These are phyloP conservation scores for Selenicereus undatus DNA, from an alignment of 148 eudicot species.

Conservation along the genomic window DNA sequence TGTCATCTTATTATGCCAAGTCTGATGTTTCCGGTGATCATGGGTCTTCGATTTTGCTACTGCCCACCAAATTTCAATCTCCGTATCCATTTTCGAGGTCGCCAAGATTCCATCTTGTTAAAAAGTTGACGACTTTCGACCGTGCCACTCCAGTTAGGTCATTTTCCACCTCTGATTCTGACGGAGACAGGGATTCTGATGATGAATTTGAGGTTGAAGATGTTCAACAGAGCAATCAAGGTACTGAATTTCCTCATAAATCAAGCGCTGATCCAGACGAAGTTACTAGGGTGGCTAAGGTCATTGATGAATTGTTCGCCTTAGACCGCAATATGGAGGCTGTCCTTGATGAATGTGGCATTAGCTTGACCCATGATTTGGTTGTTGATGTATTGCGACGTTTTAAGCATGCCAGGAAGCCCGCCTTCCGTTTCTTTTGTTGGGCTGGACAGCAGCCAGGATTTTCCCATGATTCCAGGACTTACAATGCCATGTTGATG, in stretches of 20 bases:
- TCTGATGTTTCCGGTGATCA: slow-evolving; percentile 2
- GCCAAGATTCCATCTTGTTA: neutral
- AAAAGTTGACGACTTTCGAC: slow-evolving; percentile 11
- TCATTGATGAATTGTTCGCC: slow-evolving; percentile 77
- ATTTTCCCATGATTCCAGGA: slow-evolving; percentile 61
- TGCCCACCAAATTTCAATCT: slow-evolving; percentile 2
- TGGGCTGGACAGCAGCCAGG: slow-evolving; percentile 68
- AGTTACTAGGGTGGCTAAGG: slow-evolving; percentile 65
- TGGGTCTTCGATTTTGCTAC: slow-evolving; percentile 16
- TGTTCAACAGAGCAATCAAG: slow-evolving; percentile 1
- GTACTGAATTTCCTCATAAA: slow-evolving; percentile 17
- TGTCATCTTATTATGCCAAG: neutral
- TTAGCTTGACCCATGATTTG: slow-evolving; percentile 59
- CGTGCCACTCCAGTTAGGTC: slow-evolving; percentile 31
- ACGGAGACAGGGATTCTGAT: slow-evolving; percentile 15
- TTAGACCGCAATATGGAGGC: slow-evolving; percentile 90
- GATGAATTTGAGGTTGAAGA: slow-evolving; percentile 25
- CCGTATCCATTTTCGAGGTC: neutral
- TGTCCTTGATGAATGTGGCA: slow-evolving; percentile 70
- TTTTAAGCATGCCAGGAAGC: slow-evolving; percentile 76
- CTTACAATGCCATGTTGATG: slow-evolving; percentile 65
- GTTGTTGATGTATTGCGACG: slow-evolving; percentile 65
- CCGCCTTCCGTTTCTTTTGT: slow-evolving; percentile 80
- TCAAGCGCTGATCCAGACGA: slow-evolving; percentile 56
- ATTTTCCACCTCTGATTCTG: slow-evolving; percentile 28